A percentile compares a stretch with the other conserved stretches of the same genome.
phyloP scores from a whole-genome alignment of 345 rosid species.

The Arabidopsis arenosa region DNA sequence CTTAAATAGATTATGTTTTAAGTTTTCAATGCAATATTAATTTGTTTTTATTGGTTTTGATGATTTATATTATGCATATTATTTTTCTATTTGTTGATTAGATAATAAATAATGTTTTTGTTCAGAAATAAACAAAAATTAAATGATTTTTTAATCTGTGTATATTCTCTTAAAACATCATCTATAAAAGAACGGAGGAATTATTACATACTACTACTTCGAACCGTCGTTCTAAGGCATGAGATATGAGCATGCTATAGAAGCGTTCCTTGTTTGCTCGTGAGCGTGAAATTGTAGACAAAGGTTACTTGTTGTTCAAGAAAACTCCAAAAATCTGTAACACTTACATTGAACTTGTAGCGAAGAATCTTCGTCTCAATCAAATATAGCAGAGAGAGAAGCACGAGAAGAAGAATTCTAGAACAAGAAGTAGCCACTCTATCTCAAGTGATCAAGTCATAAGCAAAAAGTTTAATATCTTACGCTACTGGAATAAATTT shows the following conservation, averaged over 20 bases:
- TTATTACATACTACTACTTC: too few relatives aligned
- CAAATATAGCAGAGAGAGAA: not conserved
- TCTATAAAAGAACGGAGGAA: too few relatives aligned
- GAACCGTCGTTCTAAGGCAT: conserved; percentile 60
- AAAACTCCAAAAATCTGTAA: not conserved
- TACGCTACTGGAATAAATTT: not conserved
- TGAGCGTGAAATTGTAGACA: conserved; percentile 69
- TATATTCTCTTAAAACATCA: too few relatives aligned
- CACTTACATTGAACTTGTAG: conserved; percentile 70
- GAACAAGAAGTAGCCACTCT: conserved; percentile 37
- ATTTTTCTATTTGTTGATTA: too few relatives aligned
- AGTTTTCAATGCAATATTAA: too few relatives aligned
- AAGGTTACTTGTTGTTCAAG: conserved; percentile 30
- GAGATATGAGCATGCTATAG: conserved; percentile 85
- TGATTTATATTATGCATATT: too few relatives aligned
- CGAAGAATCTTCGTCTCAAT: conserved; percentile 57
- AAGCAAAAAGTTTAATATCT: not conserved
- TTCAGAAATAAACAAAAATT: too few relatives aligned
- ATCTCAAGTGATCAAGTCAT: conserved; percentile 11
- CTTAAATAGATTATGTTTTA: too few relatives aligned
- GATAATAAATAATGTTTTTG: too few relatives aligned
- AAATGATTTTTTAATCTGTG: too few relatives aligned
- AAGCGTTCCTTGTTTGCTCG: conserved; percentile 75
- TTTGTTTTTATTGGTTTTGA: too few relatives aligned
- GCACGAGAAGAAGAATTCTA: conserved; percentile 43